Evolutionary conservation across 1,284 basidiomycete species (phyloP).

Genomic region (Phylloboletellus chloephorus): DNA sequence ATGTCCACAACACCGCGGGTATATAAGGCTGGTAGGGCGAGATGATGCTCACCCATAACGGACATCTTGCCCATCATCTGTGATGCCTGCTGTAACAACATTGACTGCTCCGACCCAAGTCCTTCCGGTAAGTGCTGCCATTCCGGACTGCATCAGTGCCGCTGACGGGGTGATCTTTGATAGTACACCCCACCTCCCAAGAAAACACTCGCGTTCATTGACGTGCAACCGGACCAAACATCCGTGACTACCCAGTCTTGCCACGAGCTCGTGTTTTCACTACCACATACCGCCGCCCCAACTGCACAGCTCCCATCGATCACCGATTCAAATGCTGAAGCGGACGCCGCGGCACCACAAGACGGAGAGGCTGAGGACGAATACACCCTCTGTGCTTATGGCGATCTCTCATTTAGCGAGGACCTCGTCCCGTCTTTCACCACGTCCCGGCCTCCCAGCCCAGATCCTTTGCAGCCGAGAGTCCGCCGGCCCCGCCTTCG

Average conservation of each 20-base stretch:
- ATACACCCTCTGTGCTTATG: slow-evolving; percentile 27
- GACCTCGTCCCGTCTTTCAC: slow-evolving; percentile 9
- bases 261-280: background rate
- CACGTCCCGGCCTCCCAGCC: background rate
- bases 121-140: slow-evolving; percentile 10
- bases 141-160: background rate
- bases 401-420: slow-evolving; percentile 24
- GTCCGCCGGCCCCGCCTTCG: slow-evolving; percentile 17
- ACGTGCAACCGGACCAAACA: background rate
- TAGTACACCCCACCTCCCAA: slow-evolving; percentile 12
- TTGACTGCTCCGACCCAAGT: background rate
- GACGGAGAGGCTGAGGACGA: slow-evolving; percentile 21
- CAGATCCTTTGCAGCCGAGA: background rate
- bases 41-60: background rate
- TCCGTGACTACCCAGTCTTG: background rate
- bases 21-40: slow-evolving; percentile 15
- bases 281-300: background rate
- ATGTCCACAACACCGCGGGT: slow-evolving; percentile 8
- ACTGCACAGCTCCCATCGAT: background rate
- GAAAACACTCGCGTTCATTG: background rate
- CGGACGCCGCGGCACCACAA: background rate
- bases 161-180: background rate
- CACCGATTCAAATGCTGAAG: background rate
- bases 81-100: slow-evolving; percentile 12
- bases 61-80: background rate